Percentiles rank a stretch among this genome's conserved stretches.
Evolutionary conservation across 169 alveolate genomes (phyloP).

Genomic region (Plasmodium billcollinsi): DNA sequence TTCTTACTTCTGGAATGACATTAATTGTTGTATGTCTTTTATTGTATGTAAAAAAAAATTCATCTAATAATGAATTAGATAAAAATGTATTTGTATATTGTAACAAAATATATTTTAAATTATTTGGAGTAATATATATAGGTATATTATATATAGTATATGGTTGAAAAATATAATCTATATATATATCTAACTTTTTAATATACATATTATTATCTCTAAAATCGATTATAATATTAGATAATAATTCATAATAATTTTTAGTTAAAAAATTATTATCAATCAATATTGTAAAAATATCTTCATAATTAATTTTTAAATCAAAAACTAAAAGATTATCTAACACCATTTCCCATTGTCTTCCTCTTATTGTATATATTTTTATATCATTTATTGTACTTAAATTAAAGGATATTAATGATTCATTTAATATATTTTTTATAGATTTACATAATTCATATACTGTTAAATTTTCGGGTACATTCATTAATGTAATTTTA

Average conservation of each 20-base stretch:
- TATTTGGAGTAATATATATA: slow-evolving; percentile 12
- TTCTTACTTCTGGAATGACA: neutral
- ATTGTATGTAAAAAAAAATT: slow-evolving; percentile 58
- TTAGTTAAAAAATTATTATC: slow-evolving; percentile 17
- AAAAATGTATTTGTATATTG: slow-evolving; percentile 34
- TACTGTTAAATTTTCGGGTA: slow-evolving; percentile 51
- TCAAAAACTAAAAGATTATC: slow-evolving; percentile 15
- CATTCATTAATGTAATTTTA: slow-evolving; percentile 41
- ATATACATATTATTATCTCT: slow-evolving; percentile 28
- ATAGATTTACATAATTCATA: slow-evolving; percentile 4
- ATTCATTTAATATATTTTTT: slow-evolving; percentile 34
- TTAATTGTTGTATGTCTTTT: slow-evolving; percentile 8
- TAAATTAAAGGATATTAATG: slow-evolving; percentile 19
- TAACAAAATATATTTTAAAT: slow-evolving; percentile 40
- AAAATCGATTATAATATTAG: slow-evolving; percentile 64
- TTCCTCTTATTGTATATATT: slow-evolving; percentile 28
- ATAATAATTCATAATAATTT: slow-evolving; percentile 32
- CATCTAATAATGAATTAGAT: slow-evolving; percentile 47
- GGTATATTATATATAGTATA: slow-evolving; percentile 45
- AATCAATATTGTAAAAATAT: slow-evolving; percentile 34
- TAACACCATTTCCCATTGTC: slow-evolving; percentile 39
- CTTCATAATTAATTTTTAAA: slow-evolving; percentile 26
- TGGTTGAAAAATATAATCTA: slow-evolving; percentile 43
- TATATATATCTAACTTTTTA: slow-evolving; percentile 52
- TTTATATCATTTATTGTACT: slow-evolving; percentile 19